Base-by-base conservation (phyloP, 2,329 filamentous ascomycete genomes). In the Ophiostoma piceae region DNA sequence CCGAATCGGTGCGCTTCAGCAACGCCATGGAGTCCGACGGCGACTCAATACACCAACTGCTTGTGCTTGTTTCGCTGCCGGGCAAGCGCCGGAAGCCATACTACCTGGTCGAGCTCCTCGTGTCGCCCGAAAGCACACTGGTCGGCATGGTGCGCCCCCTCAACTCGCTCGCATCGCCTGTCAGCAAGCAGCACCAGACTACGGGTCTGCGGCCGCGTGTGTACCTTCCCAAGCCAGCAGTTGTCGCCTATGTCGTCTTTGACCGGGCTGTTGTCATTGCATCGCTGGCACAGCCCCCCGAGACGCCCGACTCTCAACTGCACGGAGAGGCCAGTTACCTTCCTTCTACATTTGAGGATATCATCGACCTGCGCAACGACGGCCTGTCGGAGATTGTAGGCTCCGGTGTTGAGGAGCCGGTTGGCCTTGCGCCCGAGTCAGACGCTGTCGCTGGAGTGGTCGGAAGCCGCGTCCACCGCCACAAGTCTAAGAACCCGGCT, bases 171-270 rank as follows among this genome's bases (percentile, higher is more conserved):
- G 85, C 81, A 68, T 84, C 83, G 70, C 82, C 47, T 19, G n/a
- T 71, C 51, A 60, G 47, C 67, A 74, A 77, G 7, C 78, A 79
- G 22, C 79, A 78, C 14, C 78, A 79, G 29, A 78, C 81, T 26
- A 75, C 80, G 8, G 72, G 78, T 22, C 47, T 54, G 65, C 80
- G 83, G 72, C 90, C 92, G 62, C 87, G 87, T 69, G 77, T 99
- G 22, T 88, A 94, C 72, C 83, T 98, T 19, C 93, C 95, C 5
- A 87, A 86, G 67, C 91, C 92, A 19, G 89, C 88, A 11, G 85
- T 95, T 57, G 91, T 94, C 32, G 93, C 92, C 7, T 96, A 94
- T 76, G 79, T 95, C 54, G 84, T 94, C 0, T 93, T 97, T 74
- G 89, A 90, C 70, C 87, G 89, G 73, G 91, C 92, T 3, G 84